Evolutionary conservation across 352 stramenopile species (phyloP).

Genomic region (Phytophthora aleatoria): DNA sequence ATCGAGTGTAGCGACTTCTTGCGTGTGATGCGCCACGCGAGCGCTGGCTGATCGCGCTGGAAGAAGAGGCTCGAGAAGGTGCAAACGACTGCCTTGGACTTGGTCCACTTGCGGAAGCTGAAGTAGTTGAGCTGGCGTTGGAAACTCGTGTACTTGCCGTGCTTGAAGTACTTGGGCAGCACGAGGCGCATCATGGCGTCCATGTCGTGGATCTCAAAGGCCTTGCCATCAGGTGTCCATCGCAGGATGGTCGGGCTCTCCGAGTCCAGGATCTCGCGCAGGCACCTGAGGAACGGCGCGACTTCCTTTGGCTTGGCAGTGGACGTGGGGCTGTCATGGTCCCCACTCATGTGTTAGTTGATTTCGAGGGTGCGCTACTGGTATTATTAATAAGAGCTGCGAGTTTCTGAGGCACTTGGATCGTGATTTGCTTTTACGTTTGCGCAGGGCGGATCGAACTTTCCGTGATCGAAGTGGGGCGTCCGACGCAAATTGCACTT

Average conservation of each 20-base stretch:
- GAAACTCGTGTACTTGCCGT: slow-evolving; percentile 94
- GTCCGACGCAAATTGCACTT: not conserved
- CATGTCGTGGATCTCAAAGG: slow-evolving; percentile 80
- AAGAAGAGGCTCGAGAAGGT: slow-evolving; percentile 81
- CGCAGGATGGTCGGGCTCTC: slow-evolving; percentile 58
- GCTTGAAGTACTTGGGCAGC: slow-evolving; percentile 95
- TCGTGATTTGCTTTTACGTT: not conserved
- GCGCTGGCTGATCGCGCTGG: slow-evolving; percentile 57
- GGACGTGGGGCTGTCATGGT: not conserved
- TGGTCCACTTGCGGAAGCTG: slow-evolving; percentile 91
- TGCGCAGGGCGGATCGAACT: not conserved
- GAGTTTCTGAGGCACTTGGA: not conserved
- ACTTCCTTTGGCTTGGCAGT: slow-evolving; percentile 40
- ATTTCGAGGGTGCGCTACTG: not conserved
- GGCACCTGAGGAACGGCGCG: slow-evolving; percentile 62
- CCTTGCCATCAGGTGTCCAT: slow-evolving; percentile 58
- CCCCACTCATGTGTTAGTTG: not conserved
- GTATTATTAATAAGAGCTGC: too few species aligned
- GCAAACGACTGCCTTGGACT: slow-evolving; percentile 75
- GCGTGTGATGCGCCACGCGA: slow-evolving; percentile 69
- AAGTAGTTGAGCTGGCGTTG: slow-evolving; percentile 96
- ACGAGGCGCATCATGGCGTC: slow-evolving; percentile 82
- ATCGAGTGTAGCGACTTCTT: slow-evolving; percentile 27
- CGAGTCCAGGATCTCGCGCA: slow-evolving; percentile 62
- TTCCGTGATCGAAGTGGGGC: not conserved